Evolutionary conservation across 306 rosid genomes (phyloP).

Genomic region (Fagus crenata): DNA sequence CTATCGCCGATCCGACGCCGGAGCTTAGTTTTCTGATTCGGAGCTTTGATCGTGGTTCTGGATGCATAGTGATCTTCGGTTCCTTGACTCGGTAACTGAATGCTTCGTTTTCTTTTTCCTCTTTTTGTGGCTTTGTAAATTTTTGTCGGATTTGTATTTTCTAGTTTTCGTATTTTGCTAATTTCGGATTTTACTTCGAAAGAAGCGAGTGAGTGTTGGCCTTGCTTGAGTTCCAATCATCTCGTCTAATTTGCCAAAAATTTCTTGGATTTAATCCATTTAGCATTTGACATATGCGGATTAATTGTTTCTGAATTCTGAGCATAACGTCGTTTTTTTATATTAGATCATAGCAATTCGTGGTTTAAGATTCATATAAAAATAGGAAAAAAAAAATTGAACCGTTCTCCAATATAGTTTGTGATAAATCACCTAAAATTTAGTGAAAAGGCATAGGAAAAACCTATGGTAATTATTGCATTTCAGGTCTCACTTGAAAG

Average conservation of each 20-base stretch:
- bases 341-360: neutral
- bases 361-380: no score
- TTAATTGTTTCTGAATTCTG: neutral
- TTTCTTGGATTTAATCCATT: neutral
- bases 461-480: no score
- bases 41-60: conserved; percentile 9
- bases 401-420: no score
- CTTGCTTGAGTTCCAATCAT: conserved; percentile 13
- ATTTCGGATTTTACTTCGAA: conserved; percentile 18
- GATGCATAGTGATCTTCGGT: conserved; percentile 20
- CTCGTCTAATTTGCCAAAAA: neutral
- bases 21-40: conserved; percentile 3
- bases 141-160: conserved; percentile 9
- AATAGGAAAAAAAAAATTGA: no score
- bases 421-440: no score
- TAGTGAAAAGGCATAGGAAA: no score
- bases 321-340: no score
- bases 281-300: neutral
- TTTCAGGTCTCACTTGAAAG: no score
- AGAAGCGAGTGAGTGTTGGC: conserved; percentile 22
- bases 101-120: neutral
- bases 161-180: conserved; percentile 8
- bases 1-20: conserved; percentile 50
- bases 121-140: conserved; percentile 35
- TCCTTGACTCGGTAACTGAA: conserved; percentile 27